These are phyloP conservation scores for Parietaria judaica DNA, from an alignment of 306 rosid species.

Conservation along the genomic window DNA sequence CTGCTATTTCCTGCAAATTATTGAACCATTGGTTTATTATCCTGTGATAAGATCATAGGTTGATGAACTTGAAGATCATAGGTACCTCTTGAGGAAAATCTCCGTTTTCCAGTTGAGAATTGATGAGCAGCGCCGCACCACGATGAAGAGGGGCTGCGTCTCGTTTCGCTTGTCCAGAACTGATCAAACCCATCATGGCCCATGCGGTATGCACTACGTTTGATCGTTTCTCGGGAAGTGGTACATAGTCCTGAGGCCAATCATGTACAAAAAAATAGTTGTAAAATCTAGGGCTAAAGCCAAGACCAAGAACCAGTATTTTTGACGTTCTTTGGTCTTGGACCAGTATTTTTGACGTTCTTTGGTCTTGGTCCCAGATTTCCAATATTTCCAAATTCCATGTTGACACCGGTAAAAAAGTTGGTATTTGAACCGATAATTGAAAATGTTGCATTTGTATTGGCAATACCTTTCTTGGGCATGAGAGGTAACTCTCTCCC, in stretches of 20 bases:
- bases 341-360: too few relatives aligned
- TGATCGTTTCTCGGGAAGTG: constrained; percentile 1
- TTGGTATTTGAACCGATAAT: neutral
- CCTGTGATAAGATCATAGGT: neutral
- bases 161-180: neutral
- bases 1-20: neutral
- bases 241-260: neutral
- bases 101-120: constrained; percentile 6
- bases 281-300: neutral
- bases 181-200: constrained; percentile 5
- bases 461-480: neutral
- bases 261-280: neutral
- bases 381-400: neutral
- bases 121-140: constrained; percentile 1
- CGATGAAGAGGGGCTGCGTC: constrained; percentile 2
- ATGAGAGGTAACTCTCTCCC: constrained; percentile 11
- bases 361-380: neutral
- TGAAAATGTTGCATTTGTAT: neutral
- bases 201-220: neutral
- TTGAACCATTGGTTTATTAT: neutral
- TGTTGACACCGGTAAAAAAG: neutral
- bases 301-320: neutral
- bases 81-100: constrained; percentile 7
- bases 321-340: too few relatives aligned
- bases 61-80: neutral